Evolutionary conservation across 2,329 filamentous ascomycete genomes (phyloP), one percentile per base, ranked within the genome.

Genomic region (Colletotrichum sp.): DNA sequence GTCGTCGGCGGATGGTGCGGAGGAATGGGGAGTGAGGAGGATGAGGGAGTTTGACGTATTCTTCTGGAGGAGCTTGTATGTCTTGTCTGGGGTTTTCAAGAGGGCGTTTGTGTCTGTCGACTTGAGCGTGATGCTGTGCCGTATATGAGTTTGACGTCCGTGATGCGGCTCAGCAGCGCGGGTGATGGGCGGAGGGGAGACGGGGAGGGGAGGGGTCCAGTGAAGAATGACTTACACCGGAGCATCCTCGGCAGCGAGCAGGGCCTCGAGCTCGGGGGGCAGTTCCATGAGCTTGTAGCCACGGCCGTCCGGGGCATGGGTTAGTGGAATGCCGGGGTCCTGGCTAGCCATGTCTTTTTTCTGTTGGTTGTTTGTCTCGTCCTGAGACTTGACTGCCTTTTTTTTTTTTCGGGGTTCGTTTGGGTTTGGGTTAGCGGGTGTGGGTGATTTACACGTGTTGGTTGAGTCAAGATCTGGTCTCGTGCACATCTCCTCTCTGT

Each of bases 11-110:
- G 74, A 4, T 63, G 64, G 6, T 3, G 69, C 47, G 8, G 77
- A 59, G 27, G 77, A 75, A 11, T 78, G 75, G 4, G 86, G 82
- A 31, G 83, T 80, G 36, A 93, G 83, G 5, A 93, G 80, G 77
- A 92, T 88, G 61, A 93, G 85, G n/a, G 89, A 88, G 79, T 93
- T 93, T 59, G 91, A 93, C 0, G 91, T 92, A 80, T 92, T 93
- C 80, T 93, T 93, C 78, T 93, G 91, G 34, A 89, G 89, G 61
- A 93, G 85, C 8, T 86, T 86, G 82, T 91, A 93, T 18, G 87
- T 88, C 77, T 87, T 88, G 67, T 84, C 81, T 5, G 86, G 86
- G 1, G 87, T 86, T 77, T 84, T 87, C 68, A 93, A 86, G 55
- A 91, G 79, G 31, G 90, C 90, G 4, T 81, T 80, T 2, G 85